These are phyloP conservation scores for Candida sphagnicola DNA, from an alignment of 805 yeast species.

Conservation along the genomic window DNA sequence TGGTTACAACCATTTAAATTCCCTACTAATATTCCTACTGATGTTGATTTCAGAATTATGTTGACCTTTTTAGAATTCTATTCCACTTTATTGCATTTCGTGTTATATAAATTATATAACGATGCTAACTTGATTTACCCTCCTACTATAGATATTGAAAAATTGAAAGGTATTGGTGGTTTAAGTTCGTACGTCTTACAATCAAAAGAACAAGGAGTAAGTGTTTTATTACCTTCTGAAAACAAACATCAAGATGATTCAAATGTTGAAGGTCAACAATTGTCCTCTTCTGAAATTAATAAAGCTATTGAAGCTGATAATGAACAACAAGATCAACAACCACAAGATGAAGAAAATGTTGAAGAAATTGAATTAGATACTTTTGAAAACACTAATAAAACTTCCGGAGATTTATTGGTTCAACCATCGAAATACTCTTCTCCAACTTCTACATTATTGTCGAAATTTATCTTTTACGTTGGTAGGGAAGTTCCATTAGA, in stretches of 20 bases:
- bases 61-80: conserved; percentile 93
- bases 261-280: conserved; percentile 28
- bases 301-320: conserved; percentile 51
- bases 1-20: conserved; percentile 98
- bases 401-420: conserved; percentile 62
- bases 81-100: conserved; percentile 86
- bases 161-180: conserved; percentile 86
- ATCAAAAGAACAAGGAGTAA: conserved; percentile 32
- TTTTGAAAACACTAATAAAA: conserved; percentile 56
- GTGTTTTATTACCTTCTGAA: conserved; percentile 35
- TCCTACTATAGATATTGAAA: conserved; percentile 71
- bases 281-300: conserved; percentile 39
- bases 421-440: conserved; percentile 61
- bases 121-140: conserved; percentile 88
- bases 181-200: conserved; percentile 78
- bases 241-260: conserved; percentile 13
- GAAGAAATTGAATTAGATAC: conserved; percentile 52
- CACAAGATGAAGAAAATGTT: conserved; percentile 13
- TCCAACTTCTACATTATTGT: conserved; percentile 62
- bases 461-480: conserved; percentile 73
- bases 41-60: conserved; percentile 96
- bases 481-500: conserved; percentile 97
- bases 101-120: conserved; percentile 76
- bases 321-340: conserved; percentile 12
- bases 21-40: conserved; percentile 92